Percentiles rank a stretch among this genome's conserved stretches.
Evolutionary conservation across 768 basidiomycete species (phyloP).

Genomic region (Mycena sanguinolenta): DNA sequence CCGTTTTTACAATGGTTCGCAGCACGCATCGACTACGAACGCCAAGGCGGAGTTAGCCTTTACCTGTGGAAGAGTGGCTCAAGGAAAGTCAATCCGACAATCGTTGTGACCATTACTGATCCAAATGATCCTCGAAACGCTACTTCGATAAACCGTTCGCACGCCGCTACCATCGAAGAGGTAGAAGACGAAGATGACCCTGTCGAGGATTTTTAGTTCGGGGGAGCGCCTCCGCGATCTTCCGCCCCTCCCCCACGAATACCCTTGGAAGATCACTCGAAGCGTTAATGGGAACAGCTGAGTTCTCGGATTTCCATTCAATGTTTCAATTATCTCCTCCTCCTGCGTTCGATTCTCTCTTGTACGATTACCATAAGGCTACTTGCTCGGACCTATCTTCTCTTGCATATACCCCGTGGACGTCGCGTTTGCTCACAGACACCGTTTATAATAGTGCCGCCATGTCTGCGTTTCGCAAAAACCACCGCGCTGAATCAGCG

Average conservation of each 20-base stretch:
- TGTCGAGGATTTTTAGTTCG: conserved; percentile 25
- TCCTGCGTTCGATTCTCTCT: background rate
- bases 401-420: conserved; percentile 20
- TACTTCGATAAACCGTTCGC: background rate
- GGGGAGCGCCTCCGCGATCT: conserved; percentile 7
- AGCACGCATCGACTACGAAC: conserved; percentile 16
- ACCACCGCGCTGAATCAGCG: background rate
- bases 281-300: conserved; percentile 35
- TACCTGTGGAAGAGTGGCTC: conserved; percentile 19
- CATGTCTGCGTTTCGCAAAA: background rate
- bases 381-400: background rate
- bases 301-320: conserved; percentile 34
- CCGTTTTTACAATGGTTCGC: conserved; percentile 27
- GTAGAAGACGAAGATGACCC: background rate
- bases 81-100: conserved; percentile 5
- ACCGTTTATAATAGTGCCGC: too few species aligned
- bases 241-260: conserved; percentile 22
- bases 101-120: conserved; percentile 24
- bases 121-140: conserved; percentile 11
- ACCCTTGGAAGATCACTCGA: conserved; percentile 36
- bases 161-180: conserved; percentile 4
- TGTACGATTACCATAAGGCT: conserved; percentile 5
- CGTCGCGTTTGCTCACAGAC: background rate
- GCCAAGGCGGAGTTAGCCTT: background rate
- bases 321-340: conserved; percentile 16